Base-by-base conservation (phyloP, 805 yeast genomes). In the Metschnikowia aberdeeniae region DNA sequence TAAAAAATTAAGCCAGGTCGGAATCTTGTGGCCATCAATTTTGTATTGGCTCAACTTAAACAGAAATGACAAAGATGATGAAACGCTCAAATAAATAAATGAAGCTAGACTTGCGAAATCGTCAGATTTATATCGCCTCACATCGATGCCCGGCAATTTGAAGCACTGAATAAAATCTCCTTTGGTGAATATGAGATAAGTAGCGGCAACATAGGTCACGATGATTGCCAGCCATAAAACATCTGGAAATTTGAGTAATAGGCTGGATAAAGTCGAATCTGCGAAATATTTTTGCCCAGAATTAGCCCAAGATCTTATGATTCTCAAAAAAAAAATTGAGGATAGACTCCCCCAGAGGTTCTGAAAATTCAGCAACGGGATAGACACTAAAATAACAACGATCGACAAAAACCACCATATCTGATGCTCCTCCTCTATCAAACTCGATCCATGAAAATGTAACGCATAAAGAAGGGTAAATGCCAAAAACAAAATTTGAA, bases 341-440 rank as follows among this genome's bases (percentile, higher is more conserved):
- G 50, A 27, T 22, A 47, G 20, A 47, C 47, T 43, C 11, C 10
- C 13, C 33, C 12, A 13, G 36, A 30, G 1, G 38, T 34, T 13
- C 37, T 38, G 40, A 43, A 47, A 9, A 36, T 41, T 12, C 40
- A 36, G 40, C 34, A 46, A 12, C 11, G 40, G 31, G 32, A 36
- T 42, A 13, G 61, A 53, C 17, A 34, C 19, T 13, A 28, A 4
- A 56, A 44, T 29, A 49, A 48, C 11, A 57, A 38, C 17, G 1
- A 61, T 42, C 3, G 64, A 53, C 13, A 66, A 55, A 33, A 63
- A 86, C 87, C 95, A 93, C 99, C 99, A 93, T 13, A 90, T 63
- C 59, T 90, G 97, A 59, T 93, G 95, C 59, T 93, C 99, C 62
- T 93, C 99, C 58, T 93, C 99, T 13, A 93, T 85, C 46, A 90